phyloP scores from a whole-genome alignment of 2,329 filamentous ascomycete genomes.

The Claviceps capensis region DNA sequence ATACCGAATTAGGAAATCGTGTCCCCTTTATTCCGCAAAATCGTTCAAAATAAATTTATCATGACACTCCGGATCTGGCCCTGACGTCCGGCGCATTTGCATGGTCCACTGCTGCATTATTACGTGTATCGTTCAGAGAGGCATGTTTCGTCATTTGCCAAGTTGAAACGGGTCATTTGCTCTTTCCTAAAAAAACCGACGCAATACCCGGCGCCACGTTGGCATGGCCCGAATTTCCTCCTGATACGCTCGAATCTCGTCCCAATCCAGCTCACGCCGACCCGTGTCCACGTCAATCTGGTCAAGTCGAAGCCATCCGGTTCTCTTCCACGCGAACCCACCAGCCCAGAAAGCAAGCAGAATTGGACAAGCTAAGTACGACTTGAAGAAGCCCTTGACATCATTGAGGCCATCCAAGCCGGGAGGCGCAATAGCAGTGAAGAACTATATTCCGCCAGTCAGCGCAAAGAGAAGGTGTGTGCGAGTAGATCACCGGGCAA shows the following conservation, averaged over 20 bases:
- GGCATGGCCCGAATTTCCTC: slow-evolving; percentile 7
- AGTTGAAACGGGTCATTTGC: background rate
- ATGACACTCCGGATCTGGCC: too few species aligned
- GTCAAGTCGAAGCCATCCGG: slow-evolving; percentile 40
- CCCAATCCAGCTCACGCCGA: slow-evolving; percentile 52
- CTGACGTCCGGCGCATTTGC: too few species aligned
- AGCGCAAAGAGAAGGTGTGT: background rate
- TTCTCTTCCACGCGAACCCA: slow-evolving; percentile 53
- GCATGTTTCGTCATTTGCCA: too few species aligned
- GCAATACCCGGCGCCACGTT: slow-evolving; percentile 7
- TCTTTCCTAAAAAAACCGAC: slow-evolving; percentile 5
- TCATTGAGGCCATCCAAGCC: slow-evolving; percentile 17
- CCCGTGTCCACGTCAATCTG: slow-evolving; percentile 58
- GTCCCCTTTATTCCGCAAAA: too few species aligned
- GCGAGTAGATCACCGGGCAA: background rate
- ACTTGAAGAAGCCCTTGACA: slow-evolving; percentile 38
- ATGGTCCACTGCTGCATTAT: too few species aligned
- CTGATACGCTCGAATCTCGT: slow-evolving; percentile 30
- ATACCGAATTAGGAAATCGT: too few species aligned
- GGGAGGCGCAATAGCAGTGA: slow-evolving; percentile 30
- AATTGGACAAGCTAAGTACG: slow-evolving; percentile 39
- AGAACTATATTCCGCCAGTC: slow-evolving; percentile 23
- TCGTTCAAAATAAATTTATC: too few species aligned
- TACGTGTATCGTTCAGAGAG: too few species aligned
- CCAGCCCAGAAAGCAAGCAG: slow-evolving; percentile 40